These are phyloP conservation scores for Citrus inodora DNA, from an alignment of 345 rosid species.

Conservation along the genomic window DNA sequence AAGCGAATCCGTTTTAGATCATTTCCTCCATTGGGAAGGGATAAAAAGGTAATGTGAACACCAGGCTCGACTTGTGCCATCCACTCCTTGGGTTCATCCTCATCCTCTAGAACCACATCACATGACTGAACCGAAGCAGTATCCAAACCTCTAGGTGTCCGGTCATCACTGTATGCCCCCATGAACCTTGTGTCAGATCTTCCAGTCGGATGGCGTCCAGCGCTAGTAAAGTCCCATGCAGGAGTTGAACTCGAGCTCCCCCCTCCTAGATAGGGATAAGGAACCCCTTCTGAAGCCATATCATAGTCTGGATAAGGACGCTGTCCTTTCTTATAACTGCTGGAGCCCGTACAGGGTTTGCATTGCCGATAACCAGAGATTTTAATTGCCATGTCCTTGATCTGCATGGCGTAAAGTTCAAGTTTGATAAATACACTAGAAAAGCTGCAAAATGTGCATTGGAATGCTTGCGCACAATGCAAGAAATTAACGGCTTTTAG, in stretches of 20 bases:
- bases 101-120: constrained; percentile 75
- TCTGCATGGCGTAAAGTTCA: constrained; percentile 41
- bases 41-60: constrained; percentile 88
- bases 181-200: constrained; percentile 53
- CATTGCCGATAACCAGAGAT: constrained; percentile 83
- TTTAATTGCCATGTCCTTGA: constrained; percentile 89
- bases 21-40: constrained; percentile 90
- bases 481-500: not conserved
- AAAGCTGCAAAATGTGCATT: not conserved
- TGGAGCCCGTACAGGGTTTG: constrained; percentile 82
- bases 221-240: constrained; percentile 82
- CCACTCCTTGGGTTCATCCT: constrained; percentile 90
- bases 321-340: constrained; percentile 61
- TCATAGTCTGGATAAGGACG: constrained; percentile 68
- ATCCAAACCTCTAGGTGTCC: constrained; percentile 35
- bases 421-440: not conserved
- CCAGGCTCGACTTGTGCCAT: constrained; percentile 99
- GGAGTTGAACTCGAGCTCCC: constrained; percentile 89
- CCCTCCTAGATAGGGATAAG: constrained; percentile 62
- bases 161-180: constrained; percentile 39
- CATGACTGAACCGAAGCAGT: constrained; percentile 61
- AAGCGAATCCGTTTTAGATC: constrained; percentile 94
- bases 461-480: not conserved
- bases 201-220: constrained; percentile 34
- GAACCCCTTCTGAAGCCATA: constrained; percentile 72